phyloP scores from a whole-genome alignment of 192 early-diverging fungal genomes.

The Coemansia sp. region DNA sequence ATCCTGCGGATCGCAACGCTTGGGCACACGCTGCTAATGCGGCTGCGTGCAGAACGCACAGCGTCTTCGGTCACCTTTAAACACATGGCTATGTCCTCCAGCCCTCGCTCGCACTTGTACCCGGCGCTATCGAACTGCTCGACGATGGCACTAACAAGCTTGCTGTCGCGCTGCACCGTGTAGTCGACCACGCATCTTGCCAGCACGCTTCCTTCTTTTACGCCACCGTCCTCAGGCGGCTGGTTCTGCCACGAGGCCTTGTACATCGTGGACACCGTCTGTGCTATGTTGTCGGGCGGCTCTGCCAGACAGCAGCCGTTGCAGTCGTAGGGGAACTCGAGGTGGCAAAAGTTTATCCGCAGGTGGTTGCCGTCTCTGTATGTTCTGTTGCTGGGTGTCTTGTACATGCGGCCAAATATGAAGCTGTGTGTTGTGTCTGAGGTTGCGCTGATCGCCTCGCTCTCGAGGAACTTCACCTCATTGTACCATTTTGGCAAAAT shows the following conservation, averaged over 20 bases:
- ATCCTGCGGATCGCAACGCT: background rate
- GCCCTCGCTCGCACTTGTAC: slow-evolving; percentile 10
- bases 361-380: slow-evolving; percentile 34
- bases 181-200: slow-evolving; percentile 28
- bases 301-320: slow-evolving; percentile 20
- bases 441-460: slow-evolving; percentile 10
- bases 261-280: slow-evolving; percentile 4
- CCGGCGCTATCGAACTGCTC: slow-evolving; percentile 11
- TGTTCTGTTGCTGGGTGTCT: slow-evolving; percentile 19
- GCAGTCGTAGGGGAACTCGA: slow-evolving; percentile 41
- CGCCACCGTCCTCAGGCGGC: background rate
- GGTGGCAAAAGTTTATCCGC: slow-evolving; percentile 29
- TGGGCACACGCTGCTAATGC: too few relatives aligned
- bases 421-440: slow-evolving; percentile 22
- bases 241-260: background rate
- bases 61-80: background rate
- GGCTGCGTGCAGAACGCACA: too few relatives aligned
- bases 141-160: background rate
- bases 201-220: background rate
- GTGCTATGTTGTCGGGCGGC: slow-evolving; percentile 25
- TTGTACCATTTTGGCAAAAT: slow-evolving; percentile 35
- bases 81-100: slow-evolving; percentile 24
- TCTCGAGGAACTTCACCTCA: slow-evolving; percentile 25
- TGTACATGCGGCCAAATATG: slow-evolving; percentile 29
- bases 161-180: slow-evolving; percentile 10